Evolutionary conservation across 2,329 filamentous ascomycete species (phyloP).

Genomic region (Fusarium tjaetaba): DNA sequence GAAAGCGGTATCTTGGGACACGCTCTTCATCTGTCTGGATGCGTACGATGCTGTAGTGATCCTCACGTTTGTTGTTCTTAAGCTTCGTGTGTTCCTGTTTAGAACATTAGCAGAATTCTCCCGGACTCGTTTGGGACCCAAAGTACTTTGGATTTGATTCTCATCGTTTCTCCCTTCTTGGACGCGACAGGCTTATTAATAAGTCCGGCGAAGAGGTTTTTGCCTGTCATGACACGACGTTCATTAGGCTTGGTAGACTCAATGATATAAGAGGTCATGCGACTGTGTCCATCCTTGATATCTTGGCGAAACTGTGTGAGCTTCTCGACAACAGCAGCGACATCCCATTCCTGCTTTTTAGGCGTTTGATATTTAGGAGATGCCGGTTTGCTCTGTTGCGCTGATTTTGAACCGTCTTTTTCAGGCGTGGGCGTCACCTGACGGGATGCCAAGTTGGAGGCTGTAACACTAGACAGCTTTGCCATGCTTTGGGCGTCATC

Average conservation of each 20-base stretch:
- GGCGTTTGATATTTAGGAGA: constrained; percentile 39
- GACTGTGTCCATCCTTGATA: constrained; percentile 58
- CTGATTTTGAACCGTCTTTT: constrained; percentile 18
- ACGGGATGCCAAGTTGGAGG: constrained; percentile 33
- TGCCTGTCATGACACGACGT: constrained; percentile 53
- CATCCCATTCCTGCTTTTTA: constrained; percentile 52
- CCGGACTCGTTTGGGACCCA: background rate
- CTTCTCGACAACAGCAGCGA: constrained; percentile 54
- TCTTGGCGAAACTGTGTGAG: constrained; percentile 55
- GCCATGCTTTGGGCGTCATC: constrained; percentile 40
- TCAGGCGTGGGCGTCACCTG: constrained; percentile 40
- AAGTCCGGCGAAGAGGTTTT: constrained; percentile 60
- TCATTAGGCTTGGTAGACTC: constrained; percentile 55
- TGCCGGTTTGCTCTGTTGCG: constrained; percentile 12
- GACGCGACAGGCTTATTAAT: constrained; percentile 49
- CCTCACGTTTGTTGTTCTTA: constrained; percentile 57
- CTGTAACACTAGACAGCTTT: constrained; percentile 30
- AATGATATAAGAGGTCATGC: constrained; percentile 57
- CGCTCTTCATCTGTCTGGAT: constrained; percentile 61
- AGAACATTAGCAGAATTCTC: constrained; percentile 25
- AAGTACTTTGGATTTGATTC: constrained; percentile 62
- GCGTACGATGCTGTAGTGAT: constrained; percentile 54
- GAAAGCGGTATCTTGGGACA: constrained; percentile 68
- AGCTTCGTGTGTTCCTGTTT: constrained; percentile 55
- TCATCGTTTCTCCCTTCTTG: constrained; percentile 54